Evolutionary conservation across 1,284 basidiomycete species (phyloP).

Genomic region (Leccinum pachyderme): DNA sequence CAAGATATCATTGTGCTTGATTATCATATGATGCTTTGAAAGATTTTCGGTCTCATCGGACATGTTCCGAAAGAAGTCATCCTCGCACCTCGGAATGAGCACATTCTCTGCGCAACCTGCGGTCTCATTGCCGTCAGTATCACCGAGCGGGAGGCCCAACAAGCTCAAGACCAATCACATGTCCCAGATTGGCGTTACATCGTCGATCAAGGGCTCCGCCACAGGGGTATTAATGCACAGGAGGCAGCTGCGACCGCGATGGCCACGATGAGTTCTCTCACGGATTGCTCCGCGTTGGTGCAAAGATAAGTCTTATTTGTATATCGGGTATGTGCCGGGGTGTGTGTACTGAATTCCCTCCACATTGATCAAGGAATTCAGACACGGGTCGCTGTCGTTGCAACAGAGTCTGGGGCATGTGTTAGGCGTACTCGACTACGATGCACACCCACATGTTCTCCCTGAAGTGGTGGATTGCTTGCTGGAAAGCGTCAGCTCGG

Average conservation of each 20-base stretch:
- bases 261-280: slow-evolving; percentile 61
- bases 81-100: slow-evolving; percentile 70
- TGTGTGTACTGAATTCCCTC: slow-evolving; percentile 23
- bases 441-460: slow-evolving; percentile 51
- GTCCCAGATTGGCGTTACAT: slow-evolving; percentile 65
- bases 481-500: slow-evolving; percentile 53
- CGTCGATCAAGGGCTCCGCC: slow-evolving; percentile 72
- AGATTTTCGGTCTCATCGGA: slow-evolving; percentile 61
- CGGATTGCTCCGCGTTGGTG: slow-evolving; percentile 61
- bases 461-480: slow-evolving; percentile 55
- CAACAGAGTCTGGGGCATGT: slow-evolving; percentile 78
- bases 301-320: slow-evolving; percentile 57
- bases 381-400: slow-evolving; percentile 48
- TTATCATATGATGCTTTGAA: slow-evolving; percentile 1
- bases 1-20: neutral
- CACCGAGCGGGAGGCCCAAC: slow-evolving; percentile 52
- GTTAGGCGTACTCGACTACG: slow-evolving; percentile 75
- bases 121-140: slow-evolving; percentile 67
- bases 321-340: slow-evolving; percentile 8
- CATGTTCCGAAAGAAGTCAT: slow-evolving; percentile 56
- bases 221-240: slow-evolving; percentile 67
- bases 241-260: slow-evolving; percentile 69
- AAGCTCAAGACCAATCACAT: slow-evolving; percentile 36
- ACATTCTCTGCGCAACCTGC: slow-evolving; percentile 75
- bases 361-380: slow-evolving; percentile 71